Conservation (phyloP, 441 rosid genomes). For the Pelargonium citronellum region DNA sequence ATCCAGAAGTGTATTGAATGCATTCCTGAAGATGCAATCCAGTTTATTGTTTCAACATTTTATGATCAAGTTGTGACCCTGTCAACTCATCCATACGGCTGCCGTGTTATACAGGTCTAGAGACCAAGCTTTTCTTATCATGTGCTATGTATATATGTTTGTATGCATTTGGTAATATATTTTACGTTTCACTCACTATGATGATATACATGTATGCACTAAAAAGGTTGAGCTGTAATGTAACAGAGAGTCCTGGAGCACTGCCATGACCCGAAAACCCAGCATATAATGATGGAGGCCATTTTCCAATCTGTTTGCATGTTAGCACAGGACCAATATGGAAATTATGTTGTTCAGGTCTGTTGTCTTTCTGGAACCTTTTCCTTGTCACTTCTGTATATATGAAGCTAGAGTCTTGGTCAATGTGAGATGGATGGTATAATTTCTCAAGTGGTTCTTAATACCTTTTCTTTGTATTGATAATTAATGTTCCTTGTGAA, state of each 20-base stretch:
- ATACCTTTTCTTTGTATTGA: too few relatives aligned
- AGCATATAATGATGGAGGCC: slow-evolving; percentile 76
- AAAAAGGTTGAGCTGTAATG: background rate
- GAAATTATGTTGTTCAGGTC: slow-evolving; percentile 91
- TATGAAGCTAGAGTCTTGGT: background rate
- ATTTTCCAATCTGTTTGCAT: slow-evolving; percentile 64
- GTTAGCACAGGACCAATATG: slow-evolving; percentile 87
- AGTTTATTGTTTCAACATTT: slow-evolving; percentile 60
- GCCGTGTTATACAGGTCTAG: slow-evolving; percentile 83
- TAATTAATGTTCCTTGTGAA: too few relatives aligned
- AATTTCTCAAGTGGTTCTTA: too few relatives aligned
- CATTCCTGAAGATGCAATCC: slow-evolving; percentile 72
- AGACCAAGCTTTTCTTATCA: slow-evolving; percentile 5
- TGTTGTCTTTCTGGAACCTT: slow-evolving; percentile 16
- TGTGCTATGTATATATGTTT: background rate
- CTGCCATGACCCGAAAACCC: slow-evolving; percentile 52
- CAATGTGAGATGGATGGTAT: too few relatives aligned
- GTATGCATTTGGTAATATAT: background rate
- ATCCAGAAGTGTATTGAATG: slow-evolving; percentile 82
- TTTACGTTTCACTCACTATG: background rate
- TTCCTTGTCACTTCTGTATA: background rate
- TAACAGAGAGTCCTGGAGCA: slow-evolving; percentile 80
- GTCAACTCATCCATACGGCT: slow-evolving; percentile 84
- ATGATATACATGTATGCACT: background rate
- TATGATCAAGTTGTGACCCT: slow-evolving; percentile 66